phyloP scores from a whole-genome alignment of 306 rosid species.

The Nissolia schottii region DNA sequence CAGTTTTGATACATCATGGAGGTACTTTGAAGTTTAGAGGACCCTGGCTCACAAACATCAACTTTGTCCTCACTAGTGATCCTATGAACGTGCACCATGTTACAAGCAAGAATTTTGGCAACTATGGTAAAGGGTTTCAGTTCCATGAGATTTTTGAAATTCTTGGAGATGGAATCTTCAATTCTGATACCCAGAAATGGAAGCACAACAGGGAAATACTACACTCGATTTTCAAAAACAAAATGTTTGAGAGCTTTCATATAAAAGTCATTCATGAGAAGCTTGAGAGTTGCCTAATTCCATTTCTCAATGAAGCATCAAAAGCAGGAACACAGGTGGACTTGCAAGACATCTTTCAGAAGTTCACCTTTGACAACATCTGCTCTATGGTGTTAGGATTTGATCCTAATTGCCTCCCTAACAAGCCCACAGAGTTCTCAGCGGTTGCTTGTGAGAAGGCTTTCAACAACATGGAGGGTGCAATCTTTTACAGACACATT shows the following conservation, averaged over 20 bases:
- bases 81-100: conserved; percentile 35
- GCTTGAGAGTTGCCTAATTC: conserved; percentile 25
- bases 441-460: conserved; percentile 13
- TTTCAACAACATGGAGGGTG: conserved; percentile 13
- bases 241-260: background rate
- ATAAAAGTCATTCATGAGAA: conserved; percentile 2
- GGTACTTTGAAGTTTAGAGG: conserved; percentile 30
- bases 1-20: background rate
- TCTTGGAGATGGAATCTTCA: conserved; percentile 19
- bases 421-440: background rate
- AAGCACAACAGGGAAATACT: background rate
- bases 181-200: conserved; percentile 12
- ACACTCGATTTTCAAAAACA: background rate
- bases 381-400: conserved; percentile 23
- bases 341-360: conserved; percentile 29
- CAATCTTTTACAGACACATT: background rate
- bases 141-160: conserved; percentile 17
- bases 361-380: conserved; percentile 28
- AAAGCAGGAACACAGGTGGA: conserved; percentile 2
- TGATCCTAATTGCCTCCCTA: conserved; percentile 29
- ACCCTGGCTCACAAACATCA: conserved; percentile 26
- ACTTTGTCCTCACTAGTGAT: conserved; percentile 22
- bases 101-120: conserved; percentile 5
- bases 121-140: conserved; percentile 16
- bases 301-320: conserved; percentile 22